Evolutionary conservation across 1,139 yeast genomes (phyloP).

Genomic region (Trichomonascaceae sp.): DNA sequence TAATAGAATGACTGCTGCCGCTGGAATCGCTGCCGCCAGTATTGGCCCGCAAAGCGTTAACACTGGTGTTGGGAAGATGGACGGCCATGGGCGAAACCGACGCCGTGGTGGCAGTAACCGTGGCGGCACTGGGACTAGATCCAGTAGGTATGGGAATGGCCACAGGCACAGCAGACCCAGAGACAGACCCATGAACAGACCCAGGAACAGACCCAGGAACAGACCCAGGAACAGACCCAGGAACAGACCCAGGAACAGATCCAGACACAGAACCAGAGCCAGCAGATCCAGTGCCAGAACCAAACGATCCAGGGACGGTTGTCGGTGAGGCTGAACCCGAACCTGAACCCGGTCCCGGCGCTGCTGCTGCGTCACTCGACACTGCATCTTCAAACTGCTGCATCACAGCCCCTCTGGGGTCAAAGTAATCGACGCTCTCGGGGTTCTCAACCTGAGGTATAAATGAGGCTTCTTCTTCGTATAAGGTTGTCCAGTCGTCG

Average conservation of each 20-base stretch:
- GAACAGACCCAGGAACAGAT: constrained; percentile 1
- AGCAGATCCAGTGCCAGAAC: constrained; percentile 4
- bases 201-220: no score
- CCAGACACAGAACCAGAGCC: not conserved
- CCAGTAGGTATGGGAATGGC: no score
- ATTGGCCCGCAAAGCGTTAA: constrained; percentile 5
- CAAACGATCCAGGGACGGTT: constrained; percentile 2
- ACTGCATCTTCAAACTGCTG: constrained; percentile 22
- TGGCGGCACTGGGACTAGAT: constrained; percentile 7
- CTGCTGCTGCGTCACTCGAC: constrained; percentile 7
- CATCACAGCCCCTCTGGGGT: constrained; percentile 64
- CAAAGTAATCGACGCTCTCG: constrained; percentile 86
- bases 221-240: no score
- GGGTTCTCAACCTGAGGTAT: constrained; percentile 73
- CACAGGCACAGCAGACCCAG: no score
- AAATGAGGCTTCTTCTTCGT: constrained; percentile 68
- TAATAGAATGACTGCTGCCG: not conserved
- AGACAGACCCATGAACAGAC: no score
- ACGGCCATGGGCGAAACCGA: constrained; percentile 6
- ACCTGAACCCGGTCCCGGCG: no score
- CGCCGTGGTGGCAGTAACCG: constrained; percentile 6
- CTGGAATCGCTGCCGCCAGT: not conserved
- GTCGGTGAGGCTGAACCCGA: no score
- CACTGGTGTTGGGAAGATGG: constrained; percentile 3
- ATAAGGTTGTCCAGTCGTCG: constrained; percentile 56